phyloP scores from a whole-genome alignment of 805 yeast species.

The Pichia occidentalis region DNA sequence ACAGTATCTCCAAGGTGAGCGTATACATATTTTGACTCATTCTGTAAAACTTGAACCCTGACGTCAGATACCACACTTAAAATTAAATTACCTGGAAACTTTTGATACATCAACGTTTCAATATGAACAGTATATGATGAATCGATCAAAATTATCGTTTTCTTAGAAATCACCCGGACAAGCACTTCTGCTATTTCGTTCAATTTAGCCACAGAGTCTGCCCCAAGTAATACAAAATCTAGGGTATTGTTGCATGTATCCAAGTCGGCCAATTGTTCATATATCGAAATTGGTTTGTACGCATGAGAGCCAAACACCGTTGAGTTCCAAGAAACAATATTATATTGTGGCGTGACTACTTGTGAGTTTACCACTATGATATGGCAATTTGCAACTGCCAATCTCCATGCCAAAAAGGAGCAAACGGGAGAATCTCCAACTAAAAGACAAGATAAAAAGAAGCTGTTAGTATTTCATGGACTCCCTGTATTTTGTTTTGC shows the following conservation, averaged over 20 bases:
- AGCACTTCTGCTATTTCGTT: conserved; percentile 8
- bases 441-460: conserved; percentile 3
- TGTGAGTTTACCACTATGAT: conserved; percentile 16
- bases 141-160: conserved; percentile 25
- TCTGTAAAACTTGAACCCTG: conserved; percentile 17
- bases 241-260: not conserved
- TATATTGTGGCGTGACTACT: not conserved
- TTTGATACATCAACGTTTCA: conserved; percentile 15
- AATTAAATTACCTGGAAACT: conserved; percentile 13
- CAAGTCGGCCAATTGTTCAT: not conserved
- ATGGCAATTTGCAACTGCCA: conserved; percentile 17
- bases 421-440: conserved; percentile 30
- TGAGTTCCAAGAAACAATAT: conserved; percentile 12
- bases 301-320: conserved; percentile 1
- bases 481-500: not conserved
- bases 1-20: conserved; percentile 21
- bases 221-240: conserved; percentile 22
- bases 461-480: not conserved
- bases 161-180: conserved; percentile 8
- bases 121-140: conserved; percentile 20
- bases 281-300: conserved; percentile 6
- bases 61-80: conserved; percentile 25
- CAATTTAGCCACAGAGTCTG: conserved; percentile 11
- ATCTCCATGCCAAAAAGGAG: conserved; percentile 26
- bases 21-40: conserved; percentile 12